Evolutionary conservation across 768 basidiomycete species (phyloP).

Genomic region (Lactifluus subvellereus): DNA sequence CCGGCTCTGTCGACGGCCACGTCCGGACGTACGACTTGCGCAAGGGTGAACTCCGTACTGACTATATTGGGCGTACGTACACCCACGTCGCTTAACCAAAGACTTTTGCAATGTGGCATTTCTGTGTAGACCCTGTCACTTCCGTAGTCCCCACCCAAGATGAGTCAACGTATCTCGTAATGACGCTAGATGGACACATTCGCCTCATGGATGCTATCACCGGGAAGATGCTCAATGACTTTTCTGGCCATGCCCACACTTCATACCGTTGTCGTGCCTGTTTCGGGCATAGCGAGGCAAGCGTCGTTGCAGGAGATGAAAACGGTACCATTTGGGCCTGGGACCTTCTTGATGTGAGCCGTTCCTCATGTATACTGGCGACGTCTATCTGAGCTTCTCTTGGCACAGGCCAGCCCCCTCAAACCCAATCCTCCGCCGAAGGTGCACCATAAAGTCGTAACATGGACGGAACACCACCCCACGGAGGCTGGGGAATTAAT

Average conservation of each 20-base stretch:
- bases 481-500: slow-evolving; percentile 75
- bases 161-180: slow-evolving; percentile 70
- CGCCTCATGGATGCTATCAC: slow-evolving; percentile 79
- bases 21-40: slow-evolving; percentile 93
- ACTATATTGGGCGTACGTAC: slow-evolving; percentile 83
- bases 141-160: slow-evolving; percentile 78
- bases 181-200: slow-evolving; percentile 78
- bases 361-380: not conserved
- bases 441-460: slow-evolving; percentile 77
- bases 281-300: slow-evolving; percentile 80
- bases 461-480: slow-evolving; percentile 91
- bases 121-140: slow-evolving; percentile 73
- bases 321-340: slow-evolving; percentile 85
- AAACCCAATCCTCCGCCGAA: slow-evolving; percentile 70
- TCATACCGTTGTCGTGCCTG: slow-evolving; percentile 76
- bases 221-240: slow-evolving; percentile 82
- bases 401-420: slow-evolving; percentile 57
- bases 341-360: slow-evolving; percentile 83
- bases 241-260: slow-evolving; percentile 67
- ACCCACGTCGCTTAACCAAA: not conserved
- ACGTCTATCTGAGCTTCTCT: not conserved
- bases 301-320: slow-evolving; percentile 85
- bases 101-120: not conserved
- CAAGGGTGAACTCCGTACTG: slow-evolving; percentile 83
- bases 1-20: slow-evolving; percentile 88